These are phyloP conservation scores for Neolentinus lepideus DNA, from an alignment of 1,284 basidiomycete genomes.

Conservation along the genomic window DNA sequence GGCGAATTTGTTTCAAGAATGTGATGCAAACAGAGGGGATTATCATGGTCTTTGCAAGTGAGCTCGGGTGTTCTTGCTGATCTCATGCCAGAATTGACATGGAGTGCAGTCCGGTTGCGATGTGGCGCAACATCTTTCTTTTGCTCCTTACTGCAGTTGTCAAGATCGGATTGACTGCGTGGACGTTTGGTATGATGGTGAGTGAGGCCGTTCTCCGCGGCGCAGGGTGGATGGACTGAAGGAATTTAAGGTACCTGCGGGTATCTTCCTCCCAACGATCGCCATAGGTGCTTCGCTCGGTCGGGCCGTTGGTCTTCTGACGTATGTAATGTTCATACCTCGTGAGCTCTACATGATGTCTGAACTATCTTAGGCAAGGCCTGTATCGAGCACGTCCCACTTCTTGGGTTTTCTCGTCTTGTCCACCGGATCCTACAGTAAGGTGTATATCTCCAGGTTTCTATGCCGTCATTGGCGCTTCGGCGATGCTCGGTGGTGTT, in stretches of 20 bases:
- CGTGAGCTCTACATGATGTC: neutral
- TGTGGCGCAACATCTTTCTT: slow-evolving; percentile 61
- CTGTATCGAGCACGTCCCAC: slow-evolving; percentile 52
- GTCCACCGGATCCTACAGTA: slow-evolving; percentile 60
- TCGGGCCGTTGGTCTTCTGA: slow-evolving; percentile 60
- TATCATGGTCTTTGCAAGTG: slow-evolving; percentile 74
- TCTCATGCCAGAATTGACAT: slow-evolving; percentile 5
- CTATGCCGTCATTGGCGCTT: slow-evolving; percentile 79
- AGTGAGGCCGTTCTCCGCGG: slow-evolving; percentile 7
- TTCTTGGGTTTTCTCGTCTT: slow-evolving; percentile 63
- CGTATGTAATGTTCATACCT: slow-evolving; percentile 26
- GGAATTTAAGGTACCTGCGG: slow-evolving; percentile 52
- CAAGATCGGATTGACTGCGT: slow-evolving; percentile 59
- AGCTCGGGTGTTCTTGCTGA: slow-evolving; percentile 14
- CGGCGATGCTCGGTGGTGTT: slow-evolving; percentile 75
- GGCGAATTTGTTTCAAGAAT: slow-evolving; percentile 68
- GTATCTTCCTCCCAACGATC: slow-evolving; percentile 70
- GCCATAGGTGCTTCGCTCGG: slow-evolving; percentile 66
- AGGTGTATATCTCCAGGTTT: slow-evolving; percentile 75
- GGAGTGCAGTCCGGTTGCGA: slow-evolving; percentile 44
- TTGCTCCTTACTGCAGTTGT: slow-evolving; percentile 52
- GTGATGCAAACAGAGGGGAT: slow-evolving; percentile 55
- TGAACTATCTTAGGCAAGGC: slow-evolving; percentile 40
- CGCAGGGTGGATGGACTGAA: neutral
- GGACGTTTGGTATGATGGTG: slow-evolving; percentile 76